Conservation (phyloP, 2,329 filamentous ascomycete genomes). For the Penicillium fuscoglaucum region DNA sequence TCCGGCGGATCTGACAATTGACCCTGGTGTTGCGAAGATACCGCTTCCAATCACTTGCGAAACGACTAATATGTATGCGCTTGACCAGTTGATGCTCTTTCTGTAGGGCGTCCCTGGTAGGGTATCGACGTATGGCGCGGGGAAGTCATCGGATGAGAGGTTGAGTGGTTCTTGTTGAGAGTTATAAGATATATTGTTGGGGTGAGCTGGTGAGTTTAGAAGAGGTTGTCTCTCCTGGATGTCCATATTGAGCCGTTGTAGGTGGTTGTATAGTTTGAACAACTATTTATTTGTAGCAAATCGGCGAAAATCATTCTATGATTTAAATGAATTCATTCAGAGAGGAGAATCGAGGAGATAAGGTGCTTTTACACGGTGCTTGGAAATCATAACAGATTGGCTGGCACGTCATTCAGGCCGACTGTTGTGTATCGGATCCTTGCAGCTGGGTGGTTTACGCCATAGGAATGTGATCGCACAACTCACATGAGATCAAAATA, state of each 20-base stretch:
- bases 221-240: slow-evolving; percentile 24
- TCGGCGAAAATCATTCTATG: background rate
- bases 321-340: background rate
- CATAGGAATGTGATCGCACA: slow-evolving; percentile 2
- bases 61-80: slow-evolving; percentile 66
- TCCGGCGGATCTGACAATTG: slow-evolving; percentile 65
- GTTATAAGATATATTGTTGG: background rate
- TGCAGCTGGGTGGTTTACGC: slow-evolving; percentile 11
- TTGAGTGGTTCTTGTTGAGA: background rate
- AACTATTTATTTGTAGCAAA: background rate
- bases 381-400: slow-evolving; percentile 18
- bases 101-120: slow-evolving; percentile 53
- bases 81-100: slow-evolving; percentile 62
- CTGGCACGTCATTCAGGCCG: slow-evolving; percentile 33
- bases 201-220: slow-evolving; percentile 5
- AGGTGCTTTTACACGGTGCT: slow-evolving; percentile 12
- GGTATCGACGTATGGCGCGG: slow-evolving; percentile 45
- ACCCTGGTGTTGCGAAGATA: slow-evolving; percentile 70
- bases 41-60: slow-evolving; percentile 69
- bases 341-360: background rate
- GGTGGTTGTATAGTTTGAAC: background rate
- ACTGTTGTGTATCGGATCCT: slow-evolving; percentile 25
- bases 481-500: background rate
- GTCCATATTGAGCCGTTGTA: slow-evolving; percentile 16
- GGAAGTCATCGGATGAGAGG: slow-evolving; percentile 2